Evolutionary conservation across 2,329 filamentous ascomycete species (phyloP), one percentile per base, ranked within the genome.

Genomic region (Xylariaceae sp.): DNA sequence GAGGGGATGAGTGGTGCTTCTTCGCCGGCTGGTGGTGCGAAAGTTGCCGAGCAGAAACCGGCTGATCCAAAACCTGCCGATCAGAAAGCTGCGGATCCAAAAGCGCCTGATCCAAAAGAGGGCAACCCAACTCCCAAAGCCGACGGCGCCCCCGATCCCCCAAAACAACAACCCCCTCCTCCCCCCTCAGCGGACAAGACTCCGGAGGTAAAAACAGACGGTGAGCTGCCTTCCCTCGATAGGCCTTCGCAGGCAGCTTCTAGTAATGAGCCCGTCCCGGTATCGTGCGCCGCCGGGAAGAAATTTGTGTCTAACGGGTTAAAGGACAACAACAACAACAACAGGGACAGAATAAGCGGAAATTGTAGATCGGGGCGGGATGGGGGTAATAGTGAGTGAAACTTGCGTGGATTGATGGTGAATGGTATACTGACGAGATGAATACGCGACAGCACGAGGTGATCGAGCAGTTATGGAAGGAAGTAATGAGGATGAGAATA

Each of bases 201-300:
- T 4, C 47, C 51, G 6, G 57, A 62, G 23, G 15, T n/a, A 4
- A 64, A 60, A 51, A 57, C 59, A 59, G 59, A 64, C 35, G 62
- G 60, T 64, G 57, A 64, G 62, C 52, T 52, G 55, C 55, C 55
- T 53, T 60, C 34, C 35, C 59, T 60, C 54, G 47, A 48, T 9
- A 59, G 18, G 50, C 44, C 51, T 55, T 45, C 13, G 6, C 60
- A 58, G 57, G 50, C 49, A 55, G 52, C 55, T 30, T 18, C 17
- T 18, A 18, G 17, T 11, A 56, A 51, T n/a, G n/a, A 50, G n/a
- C 35, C 45, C 45, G 30, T 35, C 44, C 55, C 59, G 47, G 48
- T 9, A 45, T 56, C 57, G 48, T 58, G 59, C 44, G 52, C 57
- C 23, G 59, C 53, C 45, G 35, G 53, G 53, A 56, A 52, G 53